Conservation (phyloP, 176 grass and related monocot species). For the Rhynchospora pubera region DNA sequence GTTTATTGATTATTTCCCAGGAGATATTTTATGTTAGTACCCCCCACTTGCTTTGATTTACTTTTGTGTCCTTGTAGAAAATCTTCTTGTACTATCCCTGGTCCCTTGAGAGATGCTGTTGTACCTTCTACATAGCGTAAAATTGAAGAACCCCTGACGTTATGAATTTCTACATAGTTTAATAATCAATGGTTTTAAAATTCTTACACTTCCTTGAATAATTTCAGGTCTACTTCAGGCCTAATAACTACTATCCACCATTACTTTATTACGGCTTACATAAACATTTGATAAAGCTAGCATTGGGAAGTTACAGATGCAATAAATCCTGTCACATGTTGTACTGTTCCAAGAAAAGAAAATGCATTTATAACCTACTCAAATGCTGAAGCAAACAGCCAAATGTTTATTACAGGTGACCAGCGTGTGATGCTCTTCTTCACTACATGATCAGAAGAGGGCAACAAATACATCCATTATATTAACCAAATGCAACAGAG, state of each 20-base stretch:
- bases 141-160: neutral
- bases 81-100: too few species aligned
- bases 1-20: too few species aligned
- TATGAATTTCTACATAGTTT: neutral
- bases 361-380: neutral
- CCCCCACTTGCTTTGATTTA: neutral
- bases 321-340: slow-evolving; percentile 4
- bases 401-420: neutral
- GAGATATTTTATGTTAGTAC: neutral
- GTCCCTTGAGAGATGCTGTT: neutral
- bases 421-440: neutral
- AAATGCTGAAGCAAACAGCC: slow-evolving; percentile 4
- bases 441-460: neutral
- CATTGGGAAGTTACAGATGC: neutral
- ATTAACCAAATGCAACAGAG: neutral
- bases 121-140: neutral
- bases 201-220: neutral
- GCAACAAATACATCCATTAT: neutral
- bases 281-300: neutral
- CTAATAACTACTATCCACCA: neutral
- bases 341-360: neutral
- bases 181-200: neutral
- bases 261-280: neutral
- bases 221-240: neutral
- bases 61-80: neutral